Evolutionary conservation across 768 basidiomycete species (phyloP), one percentile per base, ranked within the genome.

Genomic region (Mrakia blollopis): DNA sequence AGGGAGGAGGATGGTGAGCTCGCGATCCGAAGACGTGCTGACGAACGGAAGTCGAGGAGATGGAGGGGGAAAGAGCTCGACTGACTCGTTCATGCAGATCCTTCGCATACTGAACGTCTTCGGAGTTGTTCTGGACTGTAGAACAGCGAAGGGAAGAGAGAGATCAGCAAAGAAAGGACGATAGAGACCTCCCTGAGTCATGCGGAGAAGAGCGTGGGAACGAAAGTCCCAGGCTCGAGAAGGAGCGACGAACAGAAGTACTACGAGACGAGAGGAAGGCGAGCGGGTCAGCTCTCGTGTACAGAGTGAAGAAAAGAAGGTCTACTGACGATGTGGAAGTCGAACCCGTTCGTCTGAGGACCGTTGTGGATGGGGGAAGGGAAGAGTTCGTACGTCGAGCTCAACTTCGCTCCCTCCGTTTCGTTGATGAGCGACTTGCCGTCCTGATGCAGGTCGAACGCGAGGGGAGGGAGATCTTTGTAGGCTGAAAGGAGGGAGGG

Each of bases 31-130:
- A 32, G 63, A 35, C 63, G 28, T 50, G 32, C 18, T 30, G 14
- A 16, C 35, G 39, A 23, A 21, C 11, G 37, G 28, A 35, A 37
- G 32, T n/a, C 44, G 44, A 44, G 44, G 14, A 44, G 44, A 44
- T 44, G 44, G 39, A 41, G 39, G 11, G 39, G 11, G 39, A 41
- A 11, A 41, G 30, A 41, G 47, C 18, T 50, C 35, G 25, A 68
- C 37, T 68, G 7, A 41, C 65, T n/a, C 80, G 68, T 74, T 79
- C 77, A 62, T 80, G 79, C 6, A 80, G 75, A n/a, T 65, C 71
- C 1, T 77, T 50, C 14, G 79, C 80, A 21, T 80, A 79, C 11
- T 60, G 63, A 1, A 69, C 23, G 70, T 80, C 75, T 0, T 50
- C 41, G 0, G n/a, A n/a, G 13, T 63, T 35, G 63, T 77, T 73